phyloP scores from a whole-genome alignment of 176 grass and related monocot genomes.

The Avena atlantica region DNA sequence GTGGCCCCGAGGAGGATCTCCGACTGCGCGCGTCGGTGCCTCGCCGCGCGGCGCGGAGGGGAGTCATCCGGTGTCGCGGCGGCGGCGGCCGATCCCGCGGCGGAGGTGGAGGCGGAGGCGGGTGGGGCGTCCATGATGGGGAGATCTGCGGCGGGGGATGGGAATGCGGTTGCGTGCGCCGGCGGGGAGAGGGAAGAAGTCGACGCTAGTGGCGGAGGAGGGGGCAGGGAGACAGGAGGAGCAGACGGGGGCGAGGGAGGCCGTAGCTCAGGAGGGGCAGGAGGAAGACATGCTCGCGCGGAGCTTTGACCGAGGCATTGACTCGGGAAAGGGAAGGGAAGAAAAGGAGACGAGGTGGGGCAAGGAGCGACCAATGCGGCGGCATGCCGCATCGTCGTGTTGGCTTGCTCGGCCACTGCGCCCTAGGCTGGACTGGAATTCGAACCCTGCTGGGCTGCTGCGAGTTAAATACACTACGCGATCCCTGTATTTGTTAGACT shows the following conservation, averaged over 20 bases:
- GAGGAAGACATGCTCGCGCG: constrained; percentile 53
- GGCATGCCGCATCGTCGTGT: constrained; percentile 11
- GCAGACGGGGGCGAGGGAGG: neutral
- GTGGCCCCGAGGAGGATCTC: constrained; percentile 65
- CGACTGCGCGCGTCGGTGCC: constrained; percentile 76
- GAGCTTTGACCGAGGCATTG: constrained; percentile 59
- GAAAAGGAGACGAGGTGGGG: neutral
- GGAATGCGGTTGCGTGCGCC: constrained; percentile 37
- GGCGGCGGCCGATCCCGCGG: constrained; percentile 36
- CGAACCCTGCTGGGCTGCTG: neutral
- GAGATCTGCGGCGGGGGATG: neutral
- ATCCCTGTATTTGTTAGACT: too few species aligned
- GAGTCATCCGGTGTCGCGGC: constrained; percentile 52
- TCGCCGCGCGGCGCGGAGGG: constrained; percentile 48
- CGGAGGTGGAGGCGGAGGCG: constrained; percentile 23
- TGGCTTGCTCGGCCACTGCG: neutral
- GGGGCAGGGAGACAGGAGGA: constrained; percentile 5
- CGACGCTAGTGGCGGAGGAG: neutral
- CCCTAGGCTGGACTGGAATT: neutral
- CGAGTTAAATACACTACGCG: too few species aligned
- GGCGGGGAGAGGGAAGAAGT: neutral
- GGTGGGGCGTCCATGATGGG: constrained; percentile 21
- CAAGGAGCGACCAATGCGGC: constrained; percentile 11
- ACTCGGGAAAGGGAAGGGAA: constrained; percentile 39
- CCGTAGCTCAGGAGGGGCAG: neutral